Conservation (phyloP, 345 rosid genomes). For the Murraya paniculata region DNA sequence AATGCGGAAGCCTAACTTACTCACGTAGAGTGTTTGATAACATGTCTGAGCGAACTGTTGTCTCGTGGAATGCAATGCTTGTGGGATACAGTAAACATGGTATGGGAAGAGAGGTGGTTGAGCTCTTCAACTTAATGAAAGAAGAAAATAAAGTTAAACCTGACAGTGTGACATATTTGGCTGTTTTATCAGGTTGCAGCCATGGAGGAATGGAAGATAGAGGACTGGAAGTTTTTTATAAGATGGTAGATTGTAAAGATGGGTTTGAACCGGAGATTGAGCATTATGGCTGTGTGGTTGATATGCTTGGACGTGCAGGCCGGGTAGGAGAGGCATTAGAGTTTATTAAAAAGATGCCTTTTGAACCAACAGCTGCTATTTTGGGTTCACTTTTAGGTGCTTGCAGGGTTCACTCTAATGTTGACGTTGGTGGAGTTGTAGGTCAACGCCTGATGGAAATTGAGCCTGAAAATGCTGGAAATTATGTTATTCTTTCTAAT, state of each 20-base stretch:
- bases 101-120: slow-evolving; percentile 55
- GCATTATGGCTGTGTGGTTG: slow-evolving; percentile 86
- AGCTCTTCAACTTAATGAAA: slow-evolving; percentile 67
- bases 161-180: slow-evolving; percentile 65
- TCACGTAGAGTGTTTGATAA: slow-evolving; percentile 61
- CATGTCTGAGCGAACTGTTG: slow-evolving; percentile 67
- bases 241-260: slow-evolving; percentile 44
- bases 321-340: slow-evolving; percentile 61
- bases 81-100: slow-evolving; percentile 89
- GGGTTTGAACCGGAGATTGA: slow-evolving; percentile 55
- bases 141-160: slow-evolving; percentile 64
- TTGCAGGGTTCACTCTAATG: slow-evolving; percentile 72
- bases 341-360: slow-evolving; percentile 63
- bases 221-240: slow-evolving; percentile 60
- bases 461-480: slow-evolving; percentile 87
- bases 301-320: slow-evolving; percentile 90
- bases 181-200: slow-evolving; percentile 89
- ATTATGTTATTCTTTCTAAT: slow-evolving; percentile 80
- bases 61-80: slow-evolving; percentile 89
- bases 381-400: slow-evolving; percentile 87
- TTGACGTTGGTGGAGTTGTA: slow-evolving; percentile 62
- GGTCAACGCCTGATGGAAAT: slow-evolving; percentile 56
- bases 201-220: slow-evolving; percentile 81
- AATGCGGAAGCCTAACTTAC: slow-evolving; percentile 72
- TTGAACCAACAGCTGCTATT: slow-evolving; percentile 70